A percentile compares a stretch with the other conserved stretches of the same genome.
Conservation (phyloP, 805 yeast genomes). For the Tetrapisispora arboricola region DNA sequence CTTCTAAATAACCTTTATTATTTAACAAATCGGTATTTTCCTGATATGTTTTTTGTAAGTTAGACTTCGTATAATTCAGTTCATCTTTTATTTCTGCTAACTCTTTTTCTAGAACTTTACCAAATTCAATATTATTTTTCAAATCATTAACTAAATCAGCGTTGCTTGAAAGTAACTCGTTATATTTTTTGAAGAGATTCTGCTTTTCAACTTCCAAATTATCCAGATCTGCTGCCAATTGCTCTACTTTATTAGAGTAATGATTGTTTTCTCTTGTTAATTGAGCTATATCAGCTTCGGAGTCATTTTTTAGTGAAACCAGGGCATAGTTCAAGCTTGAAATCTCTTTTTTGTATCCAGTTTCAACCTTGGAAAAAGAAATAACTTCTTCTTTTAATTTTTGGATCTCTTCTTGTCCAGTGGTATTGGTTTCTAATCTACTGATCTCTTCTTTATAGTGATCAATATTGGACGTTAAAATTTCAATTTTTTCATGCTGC, state of each 20-base stretch:
- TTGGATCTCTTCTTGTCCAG: conserved; percentile 42
- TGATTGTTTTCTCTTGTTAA: conserved; percentile 35
- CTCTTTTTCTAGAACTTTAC: conserved; percentile 17
- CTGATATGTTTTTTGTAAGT: conserved; percentile 11
- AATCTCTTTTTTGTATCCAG: conserved; percentile 52
- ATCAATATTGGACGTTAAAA: conserved; percentile 45
- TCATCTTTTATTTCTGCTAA: background rate
- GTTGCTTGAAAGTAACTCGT: conserved; percentile 42
- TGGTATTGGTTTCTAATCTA: conserved; percentile 34
- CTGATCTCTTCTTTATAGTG: conserved; percentile 41
- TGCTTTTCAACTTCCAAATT: conserved; percentile 32
- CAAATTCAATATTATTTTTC: conserved; percentile 50
- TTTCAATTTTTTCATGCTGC: conserved; percentile 36
- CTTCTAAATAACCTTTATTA: conserved; percentile 19
- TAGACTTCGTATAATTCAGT: conserved; percentile 4
- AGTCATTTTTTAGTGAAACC: conserved; percentile 40
- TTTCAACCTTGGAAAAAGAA: conserved; percentile 50
- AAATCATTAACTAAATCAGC: conserved; percentile 47
- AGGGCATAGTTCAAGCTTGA: conserved; percentile 51
- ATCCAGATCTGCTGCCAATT: conserved; percentile 37
- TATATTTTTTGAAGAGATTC: conserved; percentile 37
- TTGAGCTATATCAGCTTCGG: conserved; percentile 30
- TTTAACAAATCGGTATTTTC: conserved; percentile 17
- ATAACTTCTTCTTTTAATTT: conserved; percentile 44
- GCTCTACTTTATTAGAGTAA: conserved; percentile 32